Base-by-base conservation (phyloP, 2,329 filamentous ascomycete genomes). In the Nigrospora sphaerica region DNA sequence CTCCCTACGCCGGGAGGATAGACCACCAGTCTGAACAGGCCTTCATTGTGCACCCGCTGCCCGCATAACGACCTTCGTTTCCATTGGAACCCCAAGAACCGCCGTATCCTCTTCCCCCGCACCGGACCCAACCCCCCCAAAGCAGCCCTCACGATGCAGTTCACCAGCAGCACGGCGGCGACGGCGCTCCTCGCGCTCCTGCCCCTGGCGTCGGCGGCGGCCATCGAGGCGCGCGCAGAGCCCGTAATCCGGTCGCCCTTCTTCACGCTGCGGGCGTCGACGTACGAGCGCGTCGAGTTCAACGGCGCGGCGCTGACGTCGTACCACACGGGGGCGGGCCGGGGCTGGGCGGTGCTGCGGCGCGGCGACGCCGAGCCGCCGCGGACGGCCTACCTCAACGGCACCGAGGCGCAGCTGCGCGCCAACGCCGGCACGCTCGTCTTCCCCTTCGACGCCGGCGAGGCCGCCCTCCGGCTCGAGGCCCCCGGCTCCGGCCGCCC, bases 361-460 rank as follows among this genome's bases (percentile, higher is more conserved):
- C 16, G 14, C 10, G 38, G 38, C 11, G 34, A 14, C 14, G 38
- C 12, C 14, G n/a, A n/a, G n/a, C n/a, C 14, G 16, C 38, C 38
- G 12, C 38, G 38, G n/a, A 18, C 19, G 18, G 38, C 38, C 38
- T 40, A 40, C 38, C 38, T 40, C n/a, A 40, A 40, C 38, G 38
- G 38, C 38, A 40, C 38, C n/a, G n/a, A 40, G 38, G 38, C 38
- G 38, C 38, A 40, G 38, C 38, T 40, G n/a, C n/a, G 19, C 9
- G 16, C 38, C 38, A 28, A 40, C 16, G 28, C 38, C 17, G 38
- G 38, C 16, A 17, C 38, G 18, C 38, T 40, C 38, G 14, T 40
- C 38, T 40, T 40, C 38, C 38, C 38, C 16, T 40, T 40, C 38
- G 38, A 40, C 38, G 38, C n/a, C 18, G 38, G 38, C 38, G 38